Conservation (phyloP, 2,329 filamentous ascomycete genomes). For the Paradendryphiella salina region DNA sequence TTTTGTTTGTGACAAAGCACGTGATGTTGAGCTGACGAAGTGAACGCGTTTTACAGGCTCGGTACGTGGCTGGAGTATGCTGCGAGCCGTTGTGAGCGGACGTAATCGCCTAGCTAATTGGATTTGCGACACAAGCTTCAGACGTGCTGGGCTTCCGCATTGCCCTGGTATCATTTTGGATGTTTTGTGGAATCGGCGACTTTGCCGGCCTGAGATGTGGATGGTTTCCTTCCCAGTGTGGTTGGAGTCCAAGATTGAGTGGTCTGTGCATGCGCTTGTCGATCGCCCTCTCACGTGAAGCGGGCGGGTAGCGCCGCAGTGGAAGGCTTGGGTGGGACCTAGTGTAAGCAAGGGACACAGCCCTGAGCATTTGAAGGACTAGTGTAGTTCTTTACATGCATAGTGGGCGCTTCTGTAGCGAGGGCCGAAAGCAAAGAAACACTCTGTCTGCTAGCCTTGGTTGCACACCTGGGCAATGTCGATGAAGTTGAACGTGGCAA, state of each 20-base stretch:
- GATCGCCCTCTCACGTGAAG: conserved; percentile 9
- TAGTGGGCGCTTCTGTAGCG: no score
- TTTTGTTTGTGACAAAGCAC: conserved; percentile 14
- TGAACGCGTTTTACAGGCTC: conserved; percentile 14
- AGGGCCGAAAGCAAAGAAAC: not conserved
- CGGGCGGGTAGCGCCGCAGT: conserved; percentile 5
- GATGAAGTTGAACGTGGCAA: not conserved
- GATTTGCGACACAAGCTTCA: conserved; percentile 3
- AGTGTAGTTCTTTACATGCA: no score
- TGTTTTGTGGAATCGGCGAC: not conserved
- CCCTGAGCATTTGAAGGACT: not conserved
- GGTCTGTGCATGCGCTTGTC: conserved; percentile 9
- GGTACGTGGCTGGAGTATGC: conserved; percentile 18
- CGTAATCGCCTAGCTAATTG: conserved; percentile 5
- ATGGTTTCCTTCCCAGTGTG: conserved; percentile 7
- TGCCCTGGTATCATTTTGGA: conserved; percentile 17
- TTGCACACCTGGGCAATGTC: not conserved
- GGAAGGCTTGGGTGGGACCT: not conserved
- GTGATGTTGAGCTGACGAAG: conserved; percentile 16
- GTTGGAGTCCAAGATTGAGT: not conserved
- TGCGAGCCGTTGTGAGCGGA: conserved; percentile 8
- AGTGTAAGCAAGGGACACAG: not conserved
- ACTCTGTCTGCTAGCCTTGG: not conserved
- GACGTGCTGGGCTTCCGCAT: conserved; percentile 9
- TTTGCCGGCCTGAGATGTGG: not conserved